A percentile compares a stretch with the other conserved stretches of the same genome.
Evolutionary conservation across 352 stramenopile species (phyloP).

Genomic region (Globisporangium alternatum): DNA sequence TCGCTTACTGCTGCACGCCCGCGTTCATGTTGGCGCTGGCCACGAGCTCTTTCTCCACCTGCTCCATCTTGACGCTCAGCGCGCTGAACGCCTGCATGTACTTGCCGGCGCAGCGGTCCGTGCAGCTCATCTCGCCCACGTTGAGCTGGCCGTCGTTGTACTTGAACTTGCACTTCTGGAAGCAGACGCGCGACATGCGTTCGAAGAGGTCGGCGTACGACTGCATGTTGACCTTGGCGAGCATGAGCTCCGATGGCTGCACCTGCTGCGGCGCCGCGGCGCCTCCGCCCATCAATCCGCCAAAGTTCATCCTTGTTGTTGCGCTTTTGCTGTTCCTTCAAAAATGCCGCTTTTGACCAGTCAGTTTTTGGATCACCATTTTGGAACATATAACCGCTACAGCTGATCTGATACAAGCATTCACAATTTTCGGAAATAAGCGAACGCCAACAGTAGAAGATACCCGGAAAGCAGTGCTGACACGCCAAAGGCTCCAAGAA

Average conservation of each 20-base stretch:
- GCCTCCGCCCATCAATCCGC: slow-evolving; percentile 63
- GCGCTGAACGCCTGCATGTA: slow-evolving; percentile 97
- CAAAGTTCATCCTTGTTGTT: slow-evolving; percentile 65
- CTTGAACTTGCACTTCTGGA: slow-evolving; percentile 95
- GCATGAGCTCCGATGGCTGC: slow-evolving; percentile 82
- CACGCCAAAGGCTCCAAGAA: too few species aligned
- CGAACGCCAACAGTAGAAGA: too few species aligned
- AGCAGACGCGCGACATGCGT: slow-evolving; percentile 89
- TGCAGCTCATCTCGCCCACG: slow-evolving; percentile 98
- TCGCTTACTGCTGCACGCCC: slow-evolving; percentile 32
- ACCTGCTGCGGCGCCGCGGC: slow-evolving; percentile 38
- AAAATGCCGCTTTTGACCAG: slow-evolving; percentile 3
- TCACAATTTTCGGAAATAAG: too few species aligned
- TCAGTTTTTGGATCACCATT: neutral
- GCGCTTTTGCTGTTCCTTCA: neutral
- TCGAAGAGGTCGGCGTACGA: slow-evolving; percentile 91
- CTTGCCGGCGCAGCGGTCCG: slow-evolving; percentile 96
- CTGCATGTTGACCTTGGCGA: slow-evolving; percentile 91
- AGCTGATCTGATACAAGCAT: too few species aligned
- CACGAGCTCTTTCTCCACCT: slow-evolving; percentile 93
- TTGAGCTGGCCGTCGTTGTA: slow-evolving; percentile 96
- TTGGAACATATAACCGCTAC: too few species aligned
- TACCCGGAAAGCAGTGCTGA: too few species aligned
- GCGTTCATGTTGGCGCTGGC: slow-evolving; percentile 53
- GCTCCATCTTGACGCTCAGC: slow-evolving; percentile 93